phyloP scores from a whole-genome alignment of 192 early-diverging fungal species.

The Paraglomus occultum region DNA sequence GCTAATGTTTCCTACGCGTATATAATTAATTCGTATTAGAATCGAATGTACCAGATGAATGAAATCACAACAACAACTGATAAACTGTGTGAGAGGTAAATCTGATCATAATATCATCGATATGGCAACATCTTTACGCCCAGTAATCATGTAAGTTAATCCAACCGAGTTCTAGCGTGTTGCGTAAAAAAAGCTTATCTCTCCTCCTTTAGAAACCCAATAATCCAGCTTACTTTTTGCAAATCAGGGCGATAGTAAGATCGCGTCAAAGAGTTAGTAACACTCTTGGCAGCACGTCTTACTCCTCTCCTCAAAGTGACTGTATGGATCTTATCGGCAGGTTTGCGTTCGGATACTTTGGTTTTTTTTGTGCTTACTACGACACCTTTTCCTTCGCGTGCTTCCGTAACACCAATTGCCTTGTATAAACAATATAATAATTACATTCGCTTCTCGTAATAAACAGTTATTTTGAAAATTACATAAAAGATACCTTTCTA shows the following conservation, averaged over 20 bases:
- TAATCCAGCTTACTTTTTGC: slow-evolving; percentile 44
- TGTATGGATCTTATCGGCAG: slow-evolving; percentile 49
- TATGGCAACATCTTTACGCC: slow-evolving; percentile 38
- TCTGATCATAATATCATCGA: slow-evolving; percentile 42
- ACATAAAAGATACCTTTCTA: slow-evolving; percentile 54
- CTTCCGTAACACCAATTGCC: slow-evolving; percentile 58
- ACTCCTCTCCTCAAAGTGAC: slow-evolving; percentile 58
- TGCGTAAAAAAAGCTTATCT: slow-evolving; percentile 22
- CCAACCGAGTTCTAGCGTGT: slow-evolving; percentile 48
- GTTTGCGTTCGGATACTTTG: slow-evolving; percentile 49
- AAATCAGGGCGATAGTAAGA: slow-evolving; percentile 71
- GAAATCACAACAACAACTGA: neutral
- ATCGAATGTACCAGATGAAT: neutral
- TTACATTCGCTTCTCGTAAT: neutral
- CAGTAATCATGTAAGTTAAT: slow-evolving; percentile 40
- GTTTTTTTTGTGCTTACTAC: slow-evolving; percentile 60
- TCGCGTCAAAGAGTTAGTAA: slow-evolving; percentile 61
- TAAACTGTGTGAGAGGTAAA: neutral
- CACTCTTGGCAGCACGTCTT: slow-evolving; percentile 61
- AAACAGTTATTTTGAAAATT: neutral
- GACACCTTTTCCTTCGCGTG: slow-evolving; percentile 60
- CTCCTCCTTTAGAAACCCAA: neutral
- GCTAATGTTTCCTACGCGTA: slow-evolving; percentile 64
- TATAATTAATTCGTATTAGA: slow-evolving; percentile 4
- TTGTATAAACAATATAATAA: slow-evolving; percentile 29